These are phyloP conservation scores for Lactarius pseudohatsudake DNA, from an alignment of 768 basidiomycete genomes.

Conservation along the genomic window DNA sequence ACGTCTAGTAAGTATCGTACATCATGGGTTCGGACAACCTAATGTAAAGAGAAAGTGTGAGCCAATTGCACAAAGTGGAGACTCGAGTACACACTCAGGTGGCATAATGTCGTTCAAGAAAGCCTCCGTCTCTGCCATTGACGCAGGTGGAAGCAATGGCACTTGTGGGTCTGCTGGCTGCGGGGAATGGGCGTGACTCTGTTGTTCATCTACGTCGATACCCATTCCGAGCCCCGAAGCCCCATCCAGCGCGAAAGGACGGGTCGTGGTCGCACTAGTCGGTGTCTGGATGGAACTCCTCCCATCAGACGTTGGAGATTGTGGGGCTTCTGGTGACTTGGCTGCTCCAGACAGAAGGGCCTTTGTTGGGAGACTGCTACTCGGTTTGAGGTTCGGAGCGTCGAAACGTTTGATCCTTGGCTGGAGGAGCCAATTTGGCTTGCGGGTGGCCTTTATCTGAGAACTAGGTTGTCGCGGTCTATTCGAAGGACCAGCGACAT, in stretches of 20 bases:
- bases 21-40: slow-evolving; percentile 22
- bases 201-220: not conserved
- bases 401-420: slow-evolving; percentile 38
- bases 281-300: slow-evolving; percentile 12
- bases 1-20: slow-evolving; percentile 1
- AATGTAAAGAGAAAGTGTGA: not conserved
- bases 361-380: slow-evolving; percentile 28
- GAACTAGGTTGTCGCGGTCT: not conserved
- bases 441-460: slow-evolving; percentile 11
- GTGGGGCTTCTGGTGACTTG: slow-evolving; percentile 1
- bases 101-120: slow-evolving; percentile 46
- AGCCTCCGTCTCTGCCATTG: slow-evolving; percentile 34
- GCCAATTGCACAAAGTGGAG: not conserved
- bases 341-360: slow-evolving; percentile 11
- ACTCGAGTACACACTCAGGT: slow-evolving; percentile 36
- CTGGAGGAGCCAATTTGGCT: slow-evolving; percentile 22
- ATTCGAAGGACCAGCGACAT: not conserved
- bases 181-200: not conserved
- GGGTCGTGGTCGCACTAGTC: not conserved
- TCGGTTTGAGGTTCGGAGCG: slow-evolving; percentile 27
- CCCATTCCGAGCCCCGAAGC: not conserved
- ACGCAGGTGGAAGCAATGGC: slow-evolving; percentile 23
- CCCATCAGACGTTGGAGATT: slow-evolving; percentile 8
- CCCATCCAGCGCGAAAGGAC: not conserved
- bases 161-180: not conserved